Percentiles rank a stretch among this genome's conserved stretches.
phyloP scores from a whole-genome alignment of 805 yeast genomes.

The Myxozyma lipomycoides region DNA sequence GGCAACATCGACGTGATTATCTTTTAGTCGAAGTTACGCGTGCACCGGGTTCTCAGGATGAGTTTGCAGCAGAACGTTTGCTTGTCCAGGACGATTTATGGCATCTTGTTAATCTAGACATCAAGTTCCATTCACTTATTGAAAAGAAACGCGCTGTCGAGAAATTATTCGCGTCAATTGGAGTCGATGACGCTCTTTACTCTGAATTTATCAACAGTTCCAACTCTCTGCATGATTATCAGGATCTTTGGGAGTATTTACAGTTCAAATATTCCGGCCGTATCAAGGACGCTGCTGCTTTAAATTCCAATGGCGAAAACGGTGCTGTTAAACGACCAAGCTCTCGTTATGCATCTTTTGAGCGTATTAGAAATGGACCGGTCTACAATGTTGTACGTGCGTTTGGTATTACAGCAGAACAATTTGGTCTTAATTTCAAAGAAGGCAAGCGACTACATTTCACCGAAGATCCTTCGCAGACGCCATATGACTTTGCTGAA shows the following conservation, averaged over 20 bases:
- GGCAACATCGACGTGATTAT: conserved; percentile 93
- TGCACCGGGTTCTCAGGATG: conserved; percentile 25
- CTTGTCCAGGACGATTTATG: conserved; percentile 78
- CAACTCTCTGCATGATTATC: conserved; percentile 68
- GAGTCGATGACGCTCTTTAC: conserved; percentile 54
- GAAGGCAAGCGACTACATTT: conserved; percentile 64
- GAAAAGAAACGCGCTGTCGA: conserved; percentile 66
- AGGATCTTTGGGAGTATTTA: conserved; percentile 80
- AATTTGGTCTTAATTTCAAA: conserved; percentile 76
- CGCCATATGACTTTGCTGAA: conserved; percentile 60
- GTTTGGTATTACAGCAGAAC: conserved; percentile 72
- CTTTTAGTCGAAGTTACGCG: conserved; percentile 52
- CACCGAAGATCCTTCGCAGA: conserved; percentile 60
- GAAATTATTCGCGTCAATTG: conserved; percentile 51
- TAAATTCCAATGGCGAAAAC: conserved; percentile 26
- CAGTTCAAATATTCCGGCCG: conserved; percentile 66
- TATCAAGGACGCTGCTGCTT: conserved; percentile 45
- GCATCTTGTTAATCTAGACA: conserved; percentile 81
- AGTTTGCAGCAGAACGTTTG: conserved; percentile 29
- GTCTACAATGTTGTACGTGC: conserved; percentile 39
- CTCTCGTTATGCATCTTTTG: conserved; percentile 40
- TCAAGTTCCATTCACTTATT: conserved; percentile 79
- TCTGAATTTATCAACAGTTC: conserved; percentile 55
- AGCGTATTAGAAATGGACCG: conserved; percentile 31
- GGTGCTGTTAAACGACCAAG: conserved; percentile 40